phyloP scores from a whole-genome alignment of 495 filamentous ascomycete genomes.

The Immersiella caudata region DNA sequence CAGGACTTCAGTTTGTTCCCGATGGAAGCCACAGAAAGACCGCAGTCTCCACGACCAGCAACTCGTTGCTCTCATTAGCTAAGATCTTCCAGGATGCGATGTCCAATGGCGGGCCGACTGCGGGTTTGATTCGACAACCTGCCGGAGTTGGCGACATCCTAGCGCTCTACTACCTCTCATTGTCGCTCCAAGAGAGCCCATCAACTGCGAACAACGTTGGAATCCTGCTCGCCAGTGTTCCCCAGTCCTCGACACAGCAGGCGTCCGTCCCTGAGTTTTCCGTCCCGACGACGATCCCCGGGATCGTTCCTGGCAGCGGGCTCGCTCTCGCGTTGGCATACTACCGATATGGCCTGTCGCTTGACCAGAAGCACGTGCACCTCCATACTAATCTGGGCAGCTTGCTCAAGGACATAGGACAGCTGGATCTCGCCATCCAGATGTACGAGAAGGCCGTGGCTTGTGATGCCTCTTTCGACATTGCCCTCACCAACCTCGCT shows the following conservation, averaged over 20 bases:
- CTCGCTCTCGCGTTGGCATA: constrained; percentile 87
- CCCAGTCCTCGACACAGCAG: constrained; percentile 63
- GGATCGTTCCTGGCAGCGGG: constrained; percentile 82
- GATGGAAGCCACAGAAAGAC: constrained; percentile 75
- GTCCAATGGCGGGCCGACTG: constrained; percentile 69
- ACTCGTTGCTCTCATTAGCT: constrained; percentile 89
- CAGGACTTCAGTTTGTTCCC: constrained; percentile 76
- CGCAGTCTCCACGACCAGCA: constrained; percentile 91
- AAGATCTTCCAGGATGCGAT: constrained; percentile 99
- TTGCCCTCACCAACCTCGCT: constrained; percentile 93
- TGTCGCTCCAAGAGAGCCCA: constrained; percentile 92
- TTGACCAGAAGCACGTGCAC: constrained; percentile 93
- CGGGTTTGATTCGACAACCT: constrained; percentile 60
- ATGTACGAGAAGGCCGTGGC: constrained; percentile 97
- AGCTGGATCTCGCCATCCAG: constrained; percentile 84
- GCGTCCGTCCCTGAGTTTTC: constrained; percentile 29
- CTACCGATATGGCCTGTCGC: constrained; percentile 87
- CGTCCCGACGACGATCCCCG: constrained; percentile 64
- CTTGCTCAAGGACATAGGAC: constrained; percentile 93
- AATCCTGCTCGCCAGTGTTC: constrained; percentile 91
- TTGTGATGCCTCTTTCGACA: constrained; percentile 92
- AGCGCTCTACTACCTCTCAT: constrained; percentile 92
- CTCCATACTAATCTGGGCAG: constrained; percentile 97
- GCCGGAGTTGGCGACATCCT: constrained; percentile 90
- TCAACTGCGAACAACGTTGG: constrained; percentile 99